Evolutionary conservation across 2,329 filamentous ascomycete species (phyloP), one percentile per base, ranked within the genome.

Genomic region (Diaporthe citriasiana): DNA sequence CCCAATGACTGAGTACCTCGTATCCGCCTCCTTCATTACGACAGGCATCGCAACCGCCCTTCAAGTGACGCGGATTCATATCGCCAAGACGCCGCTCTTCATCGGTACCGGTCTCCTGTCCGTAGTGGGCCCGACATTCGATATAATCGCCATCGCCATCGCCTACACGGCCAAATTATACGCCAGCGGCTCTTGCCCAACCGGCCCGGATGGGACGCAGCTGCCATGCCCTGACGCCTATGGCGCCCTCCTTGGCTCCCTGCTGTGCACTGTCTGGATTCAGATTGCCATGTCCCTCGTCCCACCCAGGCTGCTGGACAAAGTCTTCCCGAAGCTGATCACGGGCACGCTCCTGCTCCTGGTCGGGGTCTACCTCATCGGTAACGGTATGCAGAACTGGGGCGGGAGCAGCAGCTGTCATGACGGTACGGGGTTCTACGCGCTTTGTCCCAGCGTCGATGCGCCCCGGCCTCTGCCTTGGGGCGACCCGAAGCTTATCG

Each of bases 1-100:
- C 0, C 86, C 86, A 6, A 82, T 87, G 7, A 88, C 90, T 45
- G 87, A 91, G 77, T 93, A 94, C 78, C 87, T 93, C 2, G 92
- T 93, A 8, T 93, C 91, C 22, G 92, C 92, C 0, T 90, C 91
- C 0, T 85, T 94, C 71, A 93, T 94, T 73, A 89, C 91, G 30
- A 92, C 90, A 51, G 92, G 92, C 12, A 85, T 93, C 59, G 85
- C 93, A 3, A 92, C 90, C 8, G 85, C 89, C 0, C 83, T 94
- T 35, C 92, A 94, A 78, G 93, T 94, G 77, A 91, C 90, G 2
- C 87, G 90, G 7, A 89, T 93, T 74, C 91, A 91, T 76, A 87
- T 93, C 74, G 87, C 84, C 76, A 86, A 85, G 74, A 91, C 91
- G 0, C 90, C 89, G 2, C 93, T 92, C 78, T 91, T 86, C 75